These are phyloP conservation scores for Botryotinia globosa DNA, from an alignment of 2,329 filamentous ascomycete genomes.

Conservation along the genomic window DNA sequence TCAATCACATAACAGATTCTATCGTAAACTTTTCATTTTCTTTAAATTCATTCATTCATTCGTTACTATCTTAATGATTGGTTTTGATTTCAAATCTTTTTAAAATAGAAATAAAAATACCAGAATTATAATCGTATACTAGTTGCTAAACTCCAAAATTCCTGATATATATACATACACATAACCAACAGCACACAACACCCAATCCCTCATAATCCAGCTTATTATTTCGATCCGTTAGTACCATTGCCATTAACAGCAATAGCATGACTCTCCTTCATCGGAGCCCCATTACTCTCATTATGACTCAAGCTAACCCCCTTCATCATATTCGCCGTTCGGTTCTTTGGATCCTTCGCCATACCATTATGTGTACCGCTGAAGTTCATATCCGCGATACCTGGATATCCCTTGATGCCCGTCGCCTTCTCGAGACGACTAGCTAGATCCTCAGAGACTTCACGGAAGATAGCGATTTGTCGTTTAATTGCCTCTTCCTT, in stretches of 20 bases:
- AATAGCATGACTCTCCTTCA: constrained; percentile 22
- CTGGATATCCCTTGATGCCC: constrained; percentile 57
- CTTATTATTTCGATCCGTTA: not conserved
- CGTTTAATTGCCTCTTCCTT: constrained; percentile 53
- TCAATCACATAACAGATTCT: not conserved
- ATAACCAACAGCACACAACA: not conserved
- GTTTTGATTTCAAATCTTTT: not conserved
- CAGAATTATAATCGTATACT: not conserved
- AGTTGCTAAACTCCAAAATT: not conserved
- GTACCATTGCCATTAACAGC: not conserved
- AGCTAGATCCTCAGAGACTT: constrained; percentile 54
- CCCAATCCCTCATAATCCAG: not conserved
- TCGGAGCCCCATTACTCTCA: constrained; percentile 50
- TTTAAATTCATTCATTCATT: not conserved
- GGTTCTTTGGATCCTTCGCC: constrained; percentile 44
- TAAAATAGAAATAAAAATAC: not conserved
- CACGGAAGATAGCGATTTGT: constrained; percentile 59
- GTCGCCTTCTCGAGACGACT: constrained; percentile 51
- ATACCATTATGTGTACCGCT: constrained; percentile 63
- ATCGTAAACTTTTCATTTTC: not conserved
- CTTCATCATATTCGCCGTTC: constrained; percentile 51
- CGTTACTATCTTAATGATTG: not conserved
- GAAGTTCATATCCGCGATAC: constrained; percentile 54
- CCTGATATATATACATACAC: not conserved
- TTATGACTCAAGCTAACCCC: constrained; percentile 36